Percentiles rank a stretch among this genome's conserved stretches.
Evolutionary conservation across 2,329 filamentous ascomycete species (phyloP).

Genomic region (Myriosclerotinia scirpicola): DNA sequence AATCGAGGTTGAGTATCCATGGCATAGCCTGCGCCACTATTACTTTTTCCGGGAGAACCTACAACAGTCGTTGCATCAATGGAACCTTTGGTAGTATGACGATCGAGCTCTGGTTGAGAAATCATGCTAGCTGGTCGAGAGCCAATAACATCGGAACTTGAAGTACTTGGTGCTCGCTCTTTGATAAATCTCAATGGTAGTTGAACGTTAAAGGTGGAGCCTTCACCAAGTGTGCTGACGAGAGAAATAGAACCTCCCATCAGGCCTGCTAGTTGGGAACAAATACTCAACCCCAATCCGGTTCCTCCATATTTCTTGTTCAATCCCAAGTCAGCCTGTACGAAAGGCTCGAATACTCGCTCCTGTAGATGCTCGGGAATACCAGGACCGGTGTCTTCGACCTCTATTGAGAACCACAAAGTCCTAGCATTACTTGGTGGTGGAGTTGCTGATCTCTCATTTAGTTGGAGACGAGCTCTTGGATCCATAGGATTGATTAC

Average conservation of each 20-base stretch:
- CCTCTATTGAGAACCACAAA: constrained; percentile 83
- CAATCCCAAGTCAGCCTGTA: constrained; percentile 85
- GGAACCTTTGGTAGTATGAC: constrained; percentile 16
- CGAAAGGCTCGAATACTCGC: constrained; percentile 89
- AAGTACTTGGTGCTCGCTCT: constrained; percentile 29
- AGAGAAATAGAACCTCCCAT: constrained; percentile 79
- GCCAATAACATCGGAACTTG: constrained; percentile 36
- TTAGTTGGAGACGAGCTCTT: constrained; percentile 39
- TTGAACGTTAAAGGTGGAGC: constrained; percentile 78
- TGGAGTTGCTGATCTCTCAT: constrained; percentile 59
- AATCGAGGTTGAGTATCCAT: constrained; percentile 72
- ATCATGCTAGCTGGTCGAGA: constrained; percentile 34
- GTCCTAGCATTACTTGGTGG: constrained; percentile 62
- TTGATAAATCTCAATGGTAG: constrained; percentile 64
- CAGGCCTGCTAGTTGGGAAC: constrained; percentile 76
- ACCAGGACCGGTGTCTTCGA: constrained; percentile 83
- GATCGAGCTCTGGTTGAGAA: constrained; percentile 21
- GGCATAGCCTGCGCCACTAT: constrained; percentile 44
- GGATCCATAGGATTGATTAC: constrained; percentile 61
- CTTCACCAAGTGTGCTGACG: constrained; percentile 68
- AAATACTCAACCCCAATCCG: constrained; percentile 84
- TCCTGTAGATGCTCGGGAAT: constrained; percentile 76
- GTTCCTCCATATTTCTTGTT: constrained; percentile 91
- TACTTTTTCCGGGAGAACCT: constrained; percentile 26
- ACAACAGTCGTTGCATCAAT: constrained; percentile 15